Conservation (phyloP, 140 eudicot species). For the Bidens hawaiensis region DNA sequence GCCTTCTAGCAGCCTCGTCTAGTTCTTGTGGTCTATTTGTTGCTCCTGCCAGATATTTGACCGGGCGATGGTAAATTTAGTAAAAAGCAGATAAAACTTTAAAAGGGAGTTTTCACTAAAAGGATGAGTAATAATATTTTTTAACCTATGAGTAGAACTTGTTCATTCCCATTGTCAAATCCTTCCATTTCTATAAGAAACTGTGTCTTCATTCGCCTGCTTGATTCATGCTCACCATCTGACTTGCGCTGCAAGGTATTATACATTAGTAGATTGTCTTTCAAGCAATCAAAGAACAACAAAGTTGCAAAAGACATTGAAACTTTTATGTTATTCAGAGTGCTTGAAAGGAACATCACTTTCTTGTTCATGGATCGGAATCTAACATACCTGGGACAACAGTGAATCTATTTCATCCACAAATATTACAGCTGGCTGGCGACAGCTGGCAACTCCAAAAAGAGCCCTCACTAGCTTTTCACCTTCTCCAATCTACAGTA, state of each 20-base stretch:
- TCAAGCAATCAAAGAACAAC: slow-evolving; percentile 10
- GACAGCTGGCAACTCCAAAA: slow-evolving; percentile 95
- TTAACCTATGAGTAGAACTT: slow-evolving; percentile 91
- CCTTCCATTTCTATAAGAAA: slow-evolving; percentile 99
- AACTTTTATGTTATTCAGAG: neutral
- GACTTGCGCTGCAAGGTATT: slow-evolving; percentile 76
- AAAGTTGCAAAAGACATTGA: neutral
- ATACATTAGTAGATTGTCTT: slow-evolving; percentile 8
- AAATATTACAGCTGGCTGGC: slow-evolving; percentile 94
- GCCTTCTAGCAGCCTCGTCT: slow-evolving; percentile 98
- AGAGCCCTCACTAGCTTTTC: slow-evolving; percentile 98
- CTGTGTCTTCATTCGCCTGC: slow-evolving; percentile 90
- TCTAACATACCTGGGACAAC: slow-evolving; percentile 74
- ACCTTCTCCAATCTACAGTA: slow-evolving; percentile 89
- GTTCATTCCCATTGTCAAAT: slow-evolving; percentile 79
- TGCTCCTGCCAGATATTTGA: slow-evolving; percentile 62
- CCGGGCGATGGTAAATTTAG: too few species aligned
- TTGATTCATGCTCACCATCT: slow-evolving; percentile 97
- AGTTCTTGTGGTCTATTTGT: slow-evolving; percentile 98
- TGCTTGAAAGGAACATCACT: too few species aligned
- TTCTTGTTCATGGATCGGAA: too few species aligned
- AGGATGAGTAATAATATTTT: too few species aligned
- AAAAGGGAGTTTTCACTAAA: neutral
- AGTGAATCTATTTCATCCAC: slow-evolving; percentile 98
- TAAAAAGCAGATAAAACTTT: neutral